Evolutionary conservation across 306 rosid genomes (phyloP), one percentile per base, ranked within the genome.

Genomic region (Elaeagnus macrophylla): DNA sequence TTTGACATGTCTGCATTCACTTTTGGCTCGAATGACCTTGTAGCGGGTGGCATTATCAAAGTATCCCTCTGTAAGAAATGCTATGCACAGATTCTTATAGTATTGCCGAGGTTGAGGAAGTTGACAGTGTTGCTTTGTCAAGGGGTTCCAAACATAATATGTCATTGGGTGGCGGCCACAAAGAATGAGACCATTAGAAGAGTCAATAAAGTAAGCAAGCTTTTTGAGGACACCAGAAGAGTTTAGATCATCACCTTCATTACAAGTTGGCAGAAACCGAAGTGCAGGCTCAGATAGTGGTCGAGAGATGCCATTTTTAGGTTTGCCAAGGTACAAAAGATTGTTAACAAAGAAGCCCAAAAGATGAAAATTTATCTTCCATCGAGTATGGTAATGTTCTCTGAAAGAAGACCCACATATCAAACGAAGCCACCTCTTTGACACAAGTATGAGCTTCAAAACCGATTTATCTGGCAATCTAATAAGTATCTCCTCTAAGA

Each of bases 321-420:
- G 83, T 60, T 81, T 76, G 51, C 79, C 79, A 49, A 86, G 82
- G 59, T 86, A 86, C 14, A 78, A 60, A 61, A 62, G 67, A 63
- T 83, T 83, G 80, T 84, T 73, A 5, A 79, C 81, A 47, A 81
- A 83, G 68, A 86, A 86, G 9, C 95, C 95, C 75, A 78, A 41
- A 49, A 76, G 93, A 39, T 72, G 85, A 74, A 43, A 70, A 59
- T 67, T 50, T 18, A 73, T 69, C 6, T 75, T 67, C 88, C 95
- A 86, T 54, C 14, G 48, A 12, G 39, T 59, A 57, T 72, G 54
- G 48, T 83, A 83, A 55, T 74, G 41, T 37, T 25, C 57, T 16
- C 70, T 81, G 68, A 86, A 86, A 5, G 81, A 57, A 67, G 77
- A 25, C 63, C 72, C 74, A 70, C 84, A 74, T 42, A 86, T 68